phyloP scores from a whole-genome alignment of 345 rosid species.

The Rubroshorea leprosula region DNA sequence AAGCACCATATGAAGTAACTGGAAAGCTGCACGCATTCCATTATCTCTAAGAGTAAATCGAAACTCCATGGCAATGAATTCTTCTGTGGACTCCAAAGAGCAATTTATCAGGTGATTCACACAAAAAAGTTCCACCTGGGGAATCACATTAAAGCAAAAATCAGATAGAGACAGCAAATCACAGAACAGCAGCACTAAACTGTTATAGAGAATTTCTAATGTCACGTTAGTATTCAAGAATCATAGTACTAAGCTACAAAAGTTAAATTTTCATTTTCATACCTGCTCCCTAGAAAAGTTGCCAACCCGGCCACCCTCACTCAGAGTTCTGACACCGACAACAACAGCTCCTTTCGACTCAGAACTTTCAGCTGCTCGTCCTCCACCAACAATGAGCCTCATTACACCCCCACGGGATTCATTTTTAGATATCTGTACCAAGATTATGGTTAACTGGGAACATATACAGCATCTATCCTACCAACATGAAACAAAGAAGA shows the following conservation, averaged over 20 bases:
- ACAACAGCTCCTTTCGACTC: conserved; percentile 90
- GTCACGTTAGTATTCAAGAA: background rate
- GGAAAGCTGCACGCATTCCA: conserved; percentile 98
- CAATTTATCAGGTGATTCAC: conserved; percentile 97
- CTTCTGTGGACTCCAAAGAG: conserved; percentile 98
- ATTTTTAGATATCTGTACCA: conserved; percentile 55
- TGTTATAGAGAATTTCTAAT: background rate
- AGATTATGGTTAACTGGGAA: conserved; percentile 8
- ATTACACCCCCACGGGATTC: conserved; percentile 94
- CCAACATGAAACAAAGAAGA: background rate
- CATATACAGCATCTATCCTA: conserved; percentile 4
- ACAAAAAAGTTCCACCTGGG: conserved; percentile 95
- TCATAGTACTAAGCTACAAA: background rate
- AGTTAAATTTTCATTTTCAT: conserved; percentile 7
- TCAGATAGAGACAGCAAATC: conserved; percentile 8
- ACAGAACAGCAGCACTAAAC: background rate
- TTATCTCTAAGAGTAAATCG: conserved; percentile 95
- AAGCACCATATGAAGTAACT: conserved; percentile 98
- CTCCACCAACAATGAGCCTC: conserved; percentile 99
- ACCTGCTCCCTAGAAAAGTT: conserved; percentile 99
- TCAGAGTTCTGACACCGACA: conserved; percentile 96
- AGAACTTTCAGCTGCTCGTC: conserved; percentile 85
- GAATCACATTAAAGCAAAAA: conserved; percentile 10
- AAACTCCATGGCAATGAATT: conserved; percentile 97
- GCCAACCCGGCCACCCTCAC: conserved; percentile 99